Percentiles rank a stretch among this genome's conserved stretches.
Evolutionary conservation across 1,139 yeast species (phyloP).

Genomic region (Debaryomyces robertsiae): DNA sequence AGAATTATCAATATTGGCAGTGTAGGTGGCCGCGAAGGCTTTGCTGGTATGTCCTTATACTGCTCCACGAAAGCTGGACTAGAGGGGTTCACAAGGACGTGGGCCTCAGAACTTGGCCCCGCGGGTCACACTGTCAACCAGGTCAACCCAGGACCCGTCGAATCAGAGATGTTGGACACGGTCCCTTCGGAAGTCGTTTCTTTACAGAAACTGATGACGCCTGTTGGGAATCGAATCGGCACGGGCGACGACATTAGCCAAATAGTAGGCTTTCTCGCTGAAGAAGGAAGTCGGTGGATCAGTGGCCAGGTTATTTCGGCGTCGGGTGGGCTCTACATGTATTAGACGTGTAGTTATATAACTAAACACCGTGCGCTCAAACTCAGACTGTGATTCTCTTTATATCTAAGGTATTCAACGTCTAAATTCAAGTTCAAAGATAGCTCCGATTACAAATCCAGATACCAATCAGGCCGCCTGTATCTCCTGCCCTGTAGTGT

Average conservation of each 20-base stretch:
- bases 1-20: conserved; percentile 1
- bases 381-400: no score
- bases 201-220: background rate
- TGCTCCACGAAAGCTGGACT: background rate
- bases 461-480: background rate
- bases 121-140: conserved; percentile 1
- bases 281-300: no score
- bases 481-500: background rate
- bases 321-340: no score
- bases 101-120: conserved; percentile 1
- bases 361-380: no score
- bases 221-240: conserved; percentile 1
- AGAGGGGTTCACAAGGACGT: background rate
- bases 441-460: background rate
- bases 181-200: background rate
- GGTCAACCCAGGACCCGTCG: conserved; percentile 1
- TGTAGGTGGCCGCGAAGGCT: conserved; percentile 1
- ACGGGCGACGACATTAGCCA: conserved; percentile 1
- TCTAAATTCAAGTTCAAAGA: no score
- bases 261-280: no score
- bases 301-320: no score
- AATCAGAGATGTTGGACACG: background rate
- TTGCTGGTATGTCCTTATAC: conserved; percentile 1
- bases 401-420: no score
- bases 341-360: no score